phyloP scores from a whole-genome alignment of 768 basidiomycete species.

The Coprinellus micaceus region DNA sequence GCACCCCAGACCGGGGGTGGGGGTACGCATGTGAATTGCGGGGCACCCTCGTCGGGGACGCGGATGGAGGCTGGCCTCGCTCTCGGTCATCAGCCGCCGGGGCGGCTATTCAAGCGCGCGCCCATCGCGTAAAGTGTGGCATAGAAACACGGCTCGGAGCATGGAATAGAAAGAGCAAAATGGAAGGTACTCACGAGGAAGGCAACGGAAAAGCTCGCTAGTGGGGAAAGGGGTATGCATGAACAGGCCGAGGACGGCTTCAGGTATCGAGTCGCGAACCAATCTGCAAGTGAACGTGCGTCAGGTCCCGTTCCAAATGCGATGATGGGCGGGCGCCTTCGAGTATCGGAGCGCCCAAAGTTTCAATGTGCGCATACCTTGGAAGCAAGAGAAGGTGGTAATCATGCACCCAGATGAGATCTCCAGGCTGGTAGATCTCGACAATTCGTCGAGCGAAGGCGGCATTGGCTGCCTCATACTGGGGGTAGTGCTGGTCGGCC shows the following conservation, averaged over 20 bases:
- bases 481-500: conserved; percentile 78
- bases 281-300: conserved; percentile 37
- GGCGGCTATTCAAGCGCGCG: no score
- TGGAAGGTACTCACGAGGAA: conserved; percentile 62
- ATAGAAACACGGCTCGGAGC: not conserved
- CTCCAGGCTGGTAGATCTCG: conserved; percentile 79
- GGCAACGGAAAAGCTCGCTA: conserved; percentile 91
- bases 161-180: not conserved
- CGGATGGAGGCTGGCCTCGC: no score
- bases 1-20: no score
- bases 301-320: not conserved
- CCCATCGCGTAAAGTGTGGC: no score
- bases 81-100: not conserved
- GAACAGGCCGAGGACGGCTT: conserved; percentile 83
- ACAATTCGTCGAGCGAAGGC: conserved; percentile 74
- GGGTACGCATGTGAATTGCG: not conserved
- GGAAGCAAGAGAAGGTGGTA: conserved; percentile 95
- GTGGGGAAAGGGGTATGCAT: conserved; percentile 98
- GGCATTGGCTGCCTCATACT: conserved; percentile 79
- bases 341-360: not conserved
- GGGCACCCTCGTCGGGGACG: not conserved
- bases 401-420: conserved; percentile 92
- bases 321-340: not conserved
- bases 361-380: no score
- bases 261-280: conserved; percentile 65